Conservation (phyloP, 2,329 filamentous ascomycete genomes). For the Ophiocordyceps camponoti-floridani region DNA sequence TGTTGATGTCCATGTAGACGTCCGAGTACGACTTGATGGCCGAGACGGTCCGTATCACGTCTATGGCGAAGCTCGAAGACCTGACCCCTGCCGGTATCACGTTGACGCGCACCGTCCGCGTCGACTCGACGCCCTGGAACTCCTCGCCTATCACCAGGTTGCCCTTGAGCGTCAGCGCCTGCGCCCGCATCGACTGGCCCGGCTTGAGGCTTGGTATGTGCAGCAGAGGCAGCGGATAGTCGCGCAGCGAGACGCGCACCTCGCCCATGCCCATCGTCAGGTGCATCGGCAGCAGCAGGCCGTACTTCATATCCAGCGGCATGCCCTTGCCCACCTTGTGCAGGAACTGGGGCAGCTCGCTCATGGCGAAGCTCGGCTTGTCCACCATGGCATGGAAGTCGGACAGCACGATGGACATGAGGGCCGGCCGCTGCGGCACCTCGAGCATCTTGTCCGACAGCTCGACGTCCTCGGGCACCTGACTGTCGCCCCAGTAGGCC, state of each 20-base stretch:
- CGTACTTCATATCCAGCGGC: conserved; percentile 79
- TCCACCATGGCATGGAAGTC: conserved; percentile 77
- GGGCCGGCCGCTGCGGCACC: conserved; percentile 65
- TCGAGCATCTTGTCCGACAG: conserved; percentile 74
- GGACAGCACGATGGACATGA: conserved; percentile 65
- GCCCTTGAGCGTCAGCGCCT: conserved; percentile 68
- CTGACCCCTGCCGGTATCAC: conserved; percentile 79
- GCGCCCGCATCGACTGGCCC: conserved; percentile 60
- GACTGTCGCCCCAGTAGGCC: conserved; percentile 67
- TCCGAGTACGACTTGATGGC: conserved; percentile 95
- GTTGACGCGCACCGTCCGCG: conserved; percentile 62
- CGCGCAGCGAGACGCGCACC: conserved; percentile 66
- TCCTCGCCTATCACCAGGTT: conserved; percentile 96
- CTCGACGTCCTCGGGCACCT: conserved; percentile 63
- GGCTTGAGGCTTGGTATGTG: conserved; percentile 73
- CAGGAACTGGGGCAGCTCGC: conserved; percentile 68
- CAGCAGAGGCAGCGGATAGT: conserved; percentile 83
- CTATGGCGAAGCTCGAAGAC: conserved; percentile 69
- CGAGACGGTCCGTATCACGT: conserved; percentile 78
- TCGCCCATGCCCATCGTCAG: conserved; percentile 83
- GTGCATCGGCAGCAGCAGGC: conserved; percentile 76
- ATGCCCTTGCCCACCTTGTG: conserved; percentile 92
- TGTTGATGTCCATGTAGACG: conserved; percentile 83
- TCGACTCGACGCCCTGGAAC: conserved; percentile 64
- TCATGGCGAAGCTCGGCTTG: conserved; percentile 78